Evolutionary conservation across 139 green algal genomes (phyloP), one percentile per base, ranked within the genome.

Genomic region (Chlorella ohadii): DNA sequence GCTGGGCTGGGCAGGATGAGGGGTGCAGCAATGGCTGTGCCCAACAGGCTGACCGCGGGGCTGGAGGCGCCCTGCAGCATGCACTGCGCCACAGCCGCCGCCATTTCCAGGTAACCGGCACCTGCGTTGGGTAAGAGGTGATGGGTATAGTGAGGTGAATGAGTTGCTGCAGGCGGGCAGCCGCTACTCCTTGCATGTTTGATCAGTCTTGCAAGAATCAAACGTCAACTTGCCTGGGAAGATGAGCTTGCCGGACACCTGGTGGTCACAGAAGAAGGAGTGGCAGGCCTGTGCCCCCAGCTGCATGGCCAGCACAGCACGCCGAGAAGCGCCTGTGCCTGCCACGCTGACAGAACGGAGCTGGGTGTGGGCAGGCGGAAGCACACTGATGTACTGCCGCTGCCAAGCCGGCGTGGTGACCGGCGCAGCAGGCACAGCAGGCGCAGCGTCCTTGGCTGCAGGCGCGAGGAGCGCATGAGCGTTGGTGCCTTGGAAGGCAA

Each of bases 181-280:
- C n/a, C n/a, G n/a, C n/a, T n/a, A n/a, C n/a, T n/a, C n/a, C n/a
- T n/a, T n/a, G 9, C 44, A 51, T 6, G 44, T 51, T 6, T 9
- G 44, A 16, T 9, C 44, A 51, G 44, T 51, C 9, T 51, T 9
- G 44, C 44, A 6, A 51, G 44, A 6, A 51, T 9, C 44, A 51
- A 2, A 9, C 1, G 2, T 36, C 4, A 1, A 13, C 78, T 68
- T 55, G 41, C 81, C 82, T 72, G 86, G 86, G 81, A 90, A 90
- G 33, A 97, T 88, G 4, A 83, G 55, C 31, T 89, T 87, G 19
- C 87, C 91, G 1, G 73, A 55, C 19, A 96, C 93, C 19, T 90
- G 71, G 79, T 98, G 95, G 56, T 97, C 92, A n/a, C 84, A 87
- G 41, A 98, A 84, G 86, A 92, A 98, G 2, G 87, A 85, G 3